A percentile compares a stretch with the other conserved stretches of the same genome.
Conservation (phyloP, 164 flowering plant species). For the Magnolia officinalis region DNA sequence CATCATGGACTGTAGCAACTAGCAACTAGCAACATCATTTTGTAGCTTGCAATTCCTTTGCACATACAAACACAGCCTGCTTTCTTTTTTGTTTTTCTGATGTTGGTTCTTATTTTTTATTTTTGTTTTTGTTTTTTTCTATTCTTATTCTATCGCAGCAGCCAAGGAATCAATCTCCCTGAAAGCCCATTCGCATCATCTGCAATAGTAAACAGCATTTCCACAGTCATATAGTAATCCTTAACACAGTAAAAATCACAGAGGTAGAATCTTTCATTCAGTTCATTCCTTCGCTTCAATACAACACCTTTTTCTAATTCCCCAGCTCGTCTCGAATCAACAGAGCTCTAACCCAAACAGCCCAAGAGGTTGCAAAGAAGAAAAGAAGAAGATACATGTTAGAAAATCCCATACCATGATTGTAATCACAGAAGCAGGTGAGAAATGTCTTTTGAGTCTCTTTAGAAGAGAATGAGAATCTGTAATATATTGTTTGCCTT, state of each 20-base stretch:
- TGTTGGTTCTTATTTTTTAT: background rate
- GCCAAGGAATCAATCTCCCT: constrained; percentile 48
- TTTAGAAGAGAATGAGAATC: constrained; percentile 4
- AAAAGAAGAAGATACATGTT: constrained; percentile 21
- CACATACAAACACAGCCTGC: too few species aligned
- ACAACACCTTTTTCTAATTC: background rate
- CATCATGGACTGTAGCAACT: too few species aligned
- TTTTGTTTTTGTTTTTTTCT: background rate
- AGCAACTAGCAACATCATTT: too few species aligned
- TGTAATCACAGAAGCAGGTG: constrained; percentile 8
- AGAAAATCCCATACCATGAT: constrained; percentile 9
- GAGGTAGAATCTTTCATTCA: background rate
- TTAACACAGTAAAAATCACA: constrained; percentile 21
- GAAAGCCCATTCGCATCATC: constrained; percentile 68
- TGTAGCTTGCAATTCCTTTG: too few species aligned
- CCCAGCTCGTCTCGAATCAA: background rate
- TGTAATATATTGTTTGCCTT: constrained; percentile 22
- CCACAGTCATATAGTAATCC: constrained; percentile 36
- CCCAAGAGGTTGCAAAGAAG: background rate
- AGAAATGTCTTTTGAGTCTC: constrained; percentile 11
- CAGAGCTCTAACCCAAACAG: constrained; percentile 16
- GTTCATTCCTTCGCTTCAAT: background rate
- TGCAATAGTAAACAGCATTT: constrained; percentile 28
- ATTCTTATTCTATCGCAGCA: constrained; percentile 17
- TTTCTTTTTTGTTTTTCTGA: background rate